Evolutionary conservation across 495 filamentous ascomycete species (phyloP).

Genomic region (Aspergillus nanangensis): DNA sequence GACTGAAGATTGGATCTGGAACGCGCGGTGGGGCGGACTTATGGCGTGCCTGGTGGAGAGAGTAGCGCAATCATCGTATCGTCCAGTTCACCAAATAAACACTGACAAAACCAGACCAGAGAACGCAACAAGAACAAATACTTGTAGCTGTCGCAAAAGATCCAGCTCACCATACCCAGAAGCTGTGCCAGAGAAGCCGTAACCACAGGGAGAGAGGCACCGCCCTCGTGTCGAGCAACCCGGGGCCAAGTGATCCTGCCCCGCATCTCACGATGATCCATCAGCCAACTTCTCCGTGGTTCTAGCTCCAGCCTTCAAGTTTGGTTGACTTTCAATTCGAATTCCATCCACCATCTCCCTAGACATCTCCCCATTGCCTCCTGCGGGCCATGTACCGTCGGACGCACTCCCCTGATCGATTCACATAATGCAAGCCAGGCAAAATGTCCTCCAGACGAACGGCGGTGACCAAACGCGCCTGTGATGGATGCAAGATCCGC

Average conservation of each 20-base stretch:
- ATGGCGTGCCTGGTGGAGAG: constrained; percentile 9
- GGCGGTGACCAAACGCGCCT: constrained; percentile 22
- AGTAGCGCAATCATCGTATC: constrained; percentile 2
- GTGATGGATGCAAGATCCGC: constrained; percentile 29
- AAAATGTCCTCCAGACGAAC: constrained; percentile 11
- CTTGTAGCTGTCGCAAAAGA: neutral
- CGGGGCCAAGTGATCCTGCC: neutral
- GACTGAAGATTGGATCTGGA: neutral
- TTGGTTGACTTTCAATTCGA: too few species aligned
- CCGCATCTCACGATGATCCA: too few species aligned
- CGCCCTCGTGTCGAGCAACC: neutral
- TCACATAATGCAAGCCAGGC: neutral
- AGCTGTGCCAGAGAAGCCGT: too few species aligned
- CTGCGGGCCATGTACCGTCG: too few species aligned
- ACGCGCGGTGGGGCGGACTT: neutral
- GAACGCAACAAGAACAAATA: neutral
- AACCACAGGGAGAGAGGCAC: too few species aligned
- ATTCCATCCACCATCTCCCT: too few species aligned
- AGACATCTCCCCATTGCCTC: too few species aligned
- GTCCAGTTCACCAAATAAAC: neutral
- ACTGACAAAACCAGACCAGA: too few species aligned
- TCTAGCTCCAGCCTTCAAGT: too few species aligned
- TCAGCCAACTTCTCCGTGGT: too few species aligned
- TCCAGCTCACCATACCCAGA: neutral
- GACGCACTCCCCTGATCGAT: neutral